Conservation (phyloP, 177 flowering plant genomes). For the Tripterygium wilfordii region DNA sequence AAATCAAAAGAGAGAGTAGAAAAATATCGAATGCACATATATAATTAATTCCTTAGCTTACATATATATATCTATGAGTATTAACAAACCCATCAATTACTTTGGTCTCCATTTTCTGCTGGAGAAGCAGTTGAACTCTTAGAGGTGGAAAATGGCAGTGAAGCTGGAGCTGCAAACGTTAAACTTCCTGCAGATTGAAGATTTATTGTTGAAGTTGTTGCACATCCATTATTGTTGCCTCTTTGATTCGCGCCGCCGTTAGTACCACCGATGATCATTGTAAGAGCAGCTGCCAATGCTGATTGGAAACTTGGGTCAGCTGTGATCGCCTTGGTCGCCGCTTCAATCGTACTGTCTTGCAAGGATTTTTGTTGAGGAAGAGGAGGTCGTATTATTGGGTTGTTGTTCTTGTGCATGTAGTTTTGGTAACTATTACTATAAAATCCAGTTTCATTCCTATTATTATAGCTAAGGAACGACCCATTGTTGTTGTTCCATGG, state of each 20-base stretch:
- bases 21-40: too few relatives aligned
- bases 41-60: too few relatives aligned
- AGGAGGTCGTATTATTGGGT: constrained; percentile 26
- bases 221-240: constrained; percentile 33
- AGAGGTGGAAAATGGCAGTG: constrained; percentile 41
- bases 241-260: constrained; percentile 16
- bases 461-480: constrained; percentile 31
- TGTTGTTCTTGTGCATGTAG: constrained; percentile 25
- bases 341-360: constrained; percentile 46
- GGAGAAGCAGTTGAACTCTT: constrained; percentile 61
- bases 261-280: constrained; percentile 49
- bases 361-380: constrained; percentile 13
- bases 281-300: constrained; percentile 65
- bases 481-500: constrained; percentile 64
- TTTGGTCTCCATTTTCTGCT: constrained; percentile 30
- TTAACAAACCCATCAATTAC: too few relatives aligned
- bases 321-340: constrained; percentile 78
- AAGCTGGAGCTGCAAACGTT: constrained; percentile 35
- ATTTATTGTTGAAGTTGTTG: constrained; percentile 32
- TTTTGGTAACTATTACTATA: constrained; percentile 27
- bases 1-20: too few relatives aligned
- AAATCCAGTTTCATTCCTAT: constrained; percentile 12
- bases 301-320: constrained; percentile 79
- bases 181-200: constrained; percentile 35
- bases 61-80: too few relatives aligned